phyloP scores from a whole-genome alignment of 1,284 basidiomycete species.

The Pseudozyma tsukubaensis region DNA sequence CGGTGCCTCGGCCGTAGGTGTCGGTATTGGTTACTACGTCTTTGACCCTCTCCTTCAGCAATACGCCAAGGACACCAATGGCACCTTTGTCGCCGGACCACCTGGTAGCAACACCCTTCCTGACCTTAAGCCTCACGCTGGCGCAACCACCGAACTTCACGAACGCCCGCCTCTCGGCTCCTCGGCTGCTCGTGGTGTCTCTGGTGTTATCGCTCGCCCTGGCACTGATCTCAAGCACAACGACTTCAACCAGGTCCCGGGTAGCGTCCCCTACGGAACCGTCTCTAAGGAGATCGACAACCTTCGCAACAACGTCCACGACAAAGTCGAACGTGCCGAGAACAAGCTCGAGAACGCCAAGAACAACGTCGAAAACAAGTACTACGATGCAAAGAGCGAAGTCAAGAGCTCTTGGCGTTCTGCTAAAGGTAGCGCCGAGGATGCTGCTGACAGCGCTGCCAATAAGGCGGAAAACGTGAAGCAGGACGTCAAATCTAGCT shows the following conservation, averaged over 20 bases:
- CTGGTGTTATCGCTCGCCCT: conserved; percentile 35
- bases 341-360: conserved; percentile 33
- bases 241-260: conserved; percentile 33
- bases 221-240: conserved; percentile 45
- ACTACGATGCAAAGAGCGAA: conserved; percentile 29
- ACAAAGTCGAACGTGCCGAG: conserved; percentile 33
- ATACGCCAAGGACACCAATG: conserved; percentile 48
- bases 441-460: conserved; percentile 20
- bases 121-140: conserved; percentile 33
- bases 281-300: conserved; percentile 40
- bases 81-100: conserved; percentile 39
- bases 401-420: conserved; percentile 37
- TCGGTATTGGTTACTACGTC: conserved; percentile 53
- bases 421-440: conserved; percentile 29
- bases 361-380: conserved; percentile 26
- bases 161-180: conserved; percentile 48
- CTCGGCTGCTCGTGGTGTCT: conserved; percentile 40
- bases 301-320: conserved; percentile 29
- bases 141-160: conserved; percentile 37
- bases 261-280: conserved; percentile 43
- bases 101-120: conserved; percentile 42
- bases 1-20: conserved; percentile 44
- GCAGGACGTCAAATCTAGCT: conserved; percentile 35
- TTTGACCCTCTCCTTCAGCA: conserved; percentile 52
- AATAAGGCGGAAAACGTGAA: conserved; percentile 29